Conservation (phyloP, 305 asterid species). For the Petunia hybrid region DNA sequence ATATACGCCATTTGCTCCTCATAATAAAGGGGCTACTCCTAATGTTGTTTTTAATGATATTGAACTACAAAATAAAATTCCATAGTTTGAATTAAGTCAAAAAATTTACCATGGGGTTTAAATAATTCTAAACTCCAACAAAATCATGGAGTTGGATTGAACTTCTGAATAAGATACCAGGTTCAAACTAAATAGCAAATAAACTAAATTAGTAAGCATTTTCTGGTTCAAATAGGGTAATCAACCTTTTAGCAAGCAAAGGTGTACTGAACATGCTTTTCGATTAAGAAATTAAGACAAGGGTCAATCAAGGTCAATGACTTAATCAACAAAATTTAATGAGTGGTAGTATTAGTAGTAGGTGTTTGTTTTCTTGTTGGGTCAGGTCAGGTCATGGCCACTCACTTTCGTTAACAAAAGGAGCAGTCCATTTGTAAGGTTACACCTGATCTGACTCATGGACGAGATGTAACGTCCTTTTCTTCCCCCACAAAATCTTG, state of each 20-base stretch:
- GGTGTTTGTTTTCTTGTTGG: neutral
- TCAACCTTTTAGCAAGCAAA: conserved; percentile 16
- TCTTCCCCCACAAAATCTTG: neutral
- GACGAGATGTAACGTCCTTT: neutral
- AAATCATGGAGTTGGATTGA: no score
- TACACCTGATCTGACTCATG: neutral
- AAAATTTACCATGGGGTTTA: no score
- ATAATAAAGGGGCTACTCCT: no score
- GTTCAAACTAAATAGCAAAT: no score
- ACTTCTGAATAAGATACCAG: no score
- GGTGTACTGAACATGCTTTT: neutral
- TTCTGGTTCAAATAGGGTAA: neutral
- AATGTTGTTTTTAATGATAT: no score
- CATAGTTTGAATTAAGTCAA: no score
- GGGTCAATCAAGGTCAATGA: neutral
- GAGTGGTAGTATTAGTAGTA: conserved; percentile 3
- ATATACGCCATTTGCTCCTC: no score
- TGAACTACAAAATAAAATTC: no score
- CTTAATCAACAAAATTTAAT: neutral
- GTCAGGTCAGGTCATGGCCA: neutral
- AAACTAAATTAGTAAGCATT: neutral
- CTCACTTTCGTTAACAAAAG: neutral
- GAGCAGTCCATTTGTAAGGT: neutral
- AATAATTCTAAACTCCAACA: no score
- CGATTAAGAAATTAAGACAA: conserved; percentile 13